Evolutionary conservation across 2,329 filamentous ascomycete genomes (phyloP).

Genomic region (Coleophoma crateriformis): DNA sequence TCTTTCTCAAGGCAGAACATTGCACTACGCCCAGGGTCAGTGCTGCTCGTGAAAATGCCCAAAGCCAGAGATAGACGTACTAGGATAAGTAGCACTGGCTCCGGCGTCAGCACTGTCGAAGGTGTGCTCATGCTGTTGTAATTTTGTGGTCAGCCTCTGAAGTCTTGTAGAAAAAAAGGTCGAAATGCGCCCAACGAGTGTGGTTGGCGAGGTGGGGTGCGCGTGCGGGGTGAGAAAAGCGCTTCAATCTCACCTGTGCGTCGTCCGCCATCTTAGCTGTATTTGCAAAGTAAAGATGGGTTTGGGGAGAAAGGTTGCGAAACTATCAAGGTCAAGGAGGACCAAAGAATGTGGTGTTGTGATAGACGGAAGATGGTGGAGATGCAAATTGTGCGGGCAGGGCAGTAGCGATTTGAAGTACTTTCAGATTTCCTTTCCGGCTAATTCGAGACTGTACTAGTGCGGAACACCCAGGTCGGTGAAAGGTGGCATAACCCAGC

Average conservation of each 20-base stretch:
- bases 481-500: too few relatives aligned
- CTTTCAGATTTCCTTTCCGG: neutral
- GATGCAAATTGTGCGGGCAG: too few relatives aligned
- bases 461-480: too few relatives aligned
- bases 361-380: slow-evolving; percentile 13
- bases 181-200: slow-evolving; percentile 20
- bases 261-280: slow-evolving; percentile 59
- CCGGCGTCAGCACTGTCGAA: slow-evolving; percentile 97
- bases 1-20: slow-evolving; percentile 99
- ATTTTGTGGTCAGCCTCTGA: too few relatives aligned
- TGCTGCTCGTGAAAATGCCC: too few relatives aligned
- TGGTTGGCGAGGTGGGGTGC: slow-evolving; percentile 12
- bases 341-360: slow-evolving; percentile 18
- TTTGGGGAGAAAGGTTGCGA: slow-evolving; percentile 7
- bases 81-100: slow-evolving; percentile 84
- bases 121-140: slow-evolving; percentile 40
- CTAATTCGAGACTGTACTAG: too few relatives aligned
- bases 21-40: slow-evolving; percentile 55
- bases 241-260: slow-evolving; percentile 49
- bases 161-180: too few relatives aligned
- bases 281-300: slow-evolving; percentile 17
- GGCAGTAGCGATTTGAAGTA: neutral
- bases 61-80: too few relatives aligned
- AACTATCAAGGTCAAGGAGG: slow-evolving; percentile 8
- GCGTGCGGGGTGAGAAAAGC: slow-evolving; percentile 19